Percentiles rank a stretch among this genome's conserved stretches.
These are phyloP conservation scores for Hypoxylon fragiforme DNA, from an alignment of 495 filamentous ascomycete genomes.

Conservation along the genomic window DNA sequence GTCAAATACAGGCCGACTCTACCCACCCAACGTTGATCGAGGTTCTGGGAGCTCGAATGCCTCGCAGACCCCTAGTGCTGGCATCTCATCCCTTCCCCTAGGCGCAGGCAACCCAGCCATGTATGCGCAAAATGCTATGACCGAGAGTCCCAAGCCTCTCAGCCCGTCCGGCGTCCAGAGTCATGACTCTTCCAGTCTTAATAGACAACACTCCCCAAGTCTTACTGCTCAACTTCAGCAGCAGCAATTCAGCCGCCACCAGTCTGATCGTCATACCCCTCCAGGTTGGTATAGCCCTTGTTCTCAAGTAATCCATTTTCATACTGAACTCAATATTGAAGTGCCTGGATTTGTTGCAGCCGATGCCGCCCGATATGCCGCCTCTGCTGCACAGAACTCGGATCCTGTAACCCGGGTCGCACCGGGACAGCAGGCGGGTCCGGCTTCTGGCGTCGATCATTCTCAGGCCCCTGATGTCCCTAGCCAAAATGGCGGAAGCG, in stretches of 20 bases:
- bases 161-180: slow-evolving; percentile 71
- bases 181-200: slow-evolving; percentile 54
- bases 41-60: slow-evolving; percentile 58
- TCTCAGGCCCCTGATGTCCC: slow-evolving; percentile 34
- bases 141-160: slow-evolving; percentile 83
- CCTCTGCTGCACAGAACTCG: slow-evolving; percentile 41
- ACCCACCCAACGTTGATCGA: slow-evolving; percentile 60
- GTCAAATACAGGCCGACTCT: slow-evolving; percentile 66
- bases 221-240: slow-evolving; percentile 67
- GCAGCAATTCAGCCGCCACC: slow-evolving; percentile 62
- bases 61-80: slow-evolving; percentile 56
- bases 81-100: slow-evolving; percentile 51
- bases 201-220: slow-evolving; percentile 70
- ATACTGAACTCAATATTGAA: slow-evolving; percentile 34
- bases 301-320: slow-evolving; percentile 11
- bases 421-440: slow-evolving; percentile 18
- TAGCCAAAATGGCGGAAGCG: slow-evolving; percentile 33
- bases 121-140: slow-evolving; percentile 72
- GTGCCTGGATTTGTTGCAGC: slow-evolving; percentile 51
- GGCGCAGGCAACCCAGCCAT: slow-evolving; percentile 59
- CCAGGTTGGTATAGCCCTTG: slow-evolving; percentile 42
- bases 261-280: slow-evolving; percentile 45
- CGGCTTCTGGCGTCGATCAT: slow-evolving; percentile 17
- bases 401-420: slow-evolving; percentile 21
- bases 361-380: slow-evolving; percentile 49